Evolutionary conservation across 2,329 filamentous ascomycete genomes (phyloP).

Genomic region (Plenodomus biglobosus): DNA sequence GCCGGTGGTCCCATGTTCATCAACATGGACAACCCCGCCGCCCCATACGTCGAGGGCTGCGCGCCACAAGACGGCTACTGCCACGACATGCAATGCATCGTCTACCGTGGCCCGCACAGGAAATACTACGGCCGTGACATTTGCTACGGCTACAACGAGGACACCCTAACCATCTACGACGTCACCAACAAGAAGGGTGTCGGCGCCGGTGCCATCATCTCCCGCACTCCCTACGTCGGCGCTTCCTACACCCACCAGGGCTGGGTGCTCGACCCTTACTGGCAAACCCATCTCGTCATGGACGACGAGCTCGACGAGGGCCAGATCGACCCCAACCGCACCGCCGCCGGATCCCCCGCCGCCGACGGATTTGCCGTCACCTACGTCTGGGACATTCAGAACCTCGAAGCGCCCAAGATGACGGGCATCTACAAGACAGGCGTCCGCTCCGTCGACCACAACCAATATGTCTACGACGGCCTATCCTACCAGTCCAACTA

Average conservation of each 20-base stretch:
- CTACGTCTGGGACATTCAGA: conserved; percentile 44
- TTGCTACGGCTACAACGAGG: conserved; percentile 61
- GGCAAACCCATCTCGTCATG: conserved; percentile 42
- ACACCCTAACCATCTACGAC: conserved; percentile 56
- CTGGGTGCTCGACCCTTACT: conserved; percentile 51
- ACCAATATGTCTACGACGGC: conserved; percentile 49
- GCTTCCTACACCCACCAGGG: conserved; percentile 62
- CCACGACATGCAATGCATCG: conserved; percentile 62
- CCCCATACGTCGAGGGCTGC: conserved; percentile 54
- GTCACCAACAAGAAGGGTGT: conserved; percentile 57
- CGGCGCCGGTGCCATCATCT: conserved; percentile 59
- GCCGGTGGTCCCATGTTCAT: conserved; percentile 59
- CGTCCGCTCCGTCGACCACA: conserved; percentile 48
- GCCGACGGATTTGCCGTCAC: conserved; percentile 41
- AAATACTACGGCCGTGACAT: conserved; percentile 56
- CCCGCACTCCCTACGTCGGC: conserved; percentile 57
- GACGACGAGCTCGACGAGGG: conserved; percentile 46
- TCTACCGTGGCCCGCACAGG: conserved; percentile 56
- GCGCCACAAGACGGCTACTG: conserved; percentile 60
- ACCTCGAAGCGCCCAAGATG: conserved; percentile 41
- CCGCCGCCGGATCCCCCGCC: conserved; percentile 28
- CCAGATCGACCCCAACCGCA: conserved; percentile 32
- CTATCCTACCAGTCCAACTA: conserved; percentile 50
- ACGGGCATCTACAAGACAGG: conserved; percentile 48
- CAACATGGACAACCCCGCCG: conserved; percentile 55